Percentiles rank a stretch among this genome's conserved stretches.
Conservation (phyloP, 1,139 yeast species). For the Lodderomyces parapsilosis region DNA sequence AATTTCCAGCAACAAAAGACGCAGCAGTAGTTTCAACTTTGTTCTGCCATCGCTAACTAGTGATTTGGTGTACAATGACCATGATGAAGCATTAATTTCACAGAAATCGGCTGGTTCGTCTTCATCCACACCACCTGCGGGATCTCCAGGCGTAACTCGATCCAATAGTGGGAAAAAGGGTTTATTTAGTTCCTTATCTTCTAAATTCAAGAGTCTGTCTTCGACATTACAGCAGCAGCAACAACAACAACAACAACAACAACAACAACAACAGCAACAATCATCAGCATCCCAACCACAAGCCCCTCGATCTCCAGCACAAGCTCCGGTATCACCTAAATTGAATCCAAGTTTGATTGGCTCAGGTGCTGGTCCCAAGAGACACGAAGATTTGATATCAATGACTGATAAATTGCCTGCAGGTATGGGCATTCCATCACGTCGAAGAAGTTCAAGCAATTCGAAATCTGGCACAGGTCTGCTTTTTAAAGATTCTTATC, state of each 20-base stretch:
- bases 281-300: conserved; percentile 3
- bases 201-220: conserved; percentile 43
- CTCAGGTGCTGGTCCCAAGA: conserved; percentile 12
- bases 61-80: conserved; percentile 13
- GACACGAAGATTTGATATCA: conserved; percentile 24
- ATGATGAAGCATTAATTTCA: conserved; percentile 8
- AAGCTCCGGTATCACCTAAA: conserved; percentile 14
- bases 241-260: conserved; percentile 7
- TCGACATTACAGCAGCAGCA: conserved; percentile 10
- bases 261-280: conserved; percentile 1
- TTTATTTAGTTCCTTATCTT: conserved; percentile 51
- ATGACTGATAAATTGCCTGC: conserved; percentile 22
- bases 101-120: conserved; percentile 15
- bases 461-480: conserved; percentile 1
- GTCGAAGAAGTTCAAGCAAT: conserved; percentile 14
- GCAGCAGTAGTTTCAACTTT: conserved; percentile 15
- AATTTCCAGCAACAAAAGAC: conserved; percentile 14
- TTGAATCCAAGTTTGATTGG: conserved; percentile 21
- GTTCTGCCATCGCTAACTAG: conserved; percentile 12
- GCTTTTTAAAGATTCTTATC: conserved; percentile 14
- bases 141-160: conserved; percentile 21
- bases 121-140: conserved; percentile 10
- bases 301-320: conserved; percentile 11
- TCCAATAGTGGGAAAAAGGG: conserved; percentile 37
- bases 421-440: conserved; percentile 18